Evolutionary conservation across 2,329 filamentous ascomycete genomes (phyloP), one percentile per base, ranked within the genome.

Genomic region (Capronia epimyces): DNA sequence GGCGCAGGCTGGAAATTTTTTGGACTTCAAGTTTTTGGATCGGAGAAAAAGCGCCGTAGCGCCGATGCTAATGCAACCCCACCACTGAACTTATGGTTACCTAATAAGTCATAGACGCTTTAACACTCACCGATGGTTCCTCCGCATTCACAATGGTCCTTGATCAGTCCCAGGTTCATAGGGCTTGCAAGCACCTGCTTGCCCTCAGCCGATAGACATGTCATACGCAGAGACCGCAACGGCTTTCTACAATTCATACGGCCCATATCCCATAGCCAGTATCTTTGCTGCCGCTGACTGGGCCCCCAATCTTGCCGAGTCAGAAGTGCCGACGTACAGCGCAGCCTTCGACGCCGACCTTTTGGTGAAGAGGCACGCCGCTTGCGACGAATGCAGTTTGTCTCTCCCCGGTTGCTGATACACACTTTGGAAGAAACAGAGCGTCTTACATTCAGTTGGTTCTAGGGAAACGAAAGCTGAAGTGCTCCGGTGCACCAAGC

Each of bases 341-440:
- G 52, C 53, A 15, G 52, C 54, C n/a, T 57, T 54, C 22, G 54
- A 60, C 27, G 22, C 46, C n/a, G 62, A 64, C 25, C 60, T 57
- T 42, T 52, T 56, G 16, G 54, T 63, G n/a, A 74, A 74, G 50
- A 65, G 67, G 59, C 72, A 74, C 63, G 65, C 72, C 31, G 72
- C 72, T 39, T 75, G 72, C 57, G 72, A 75, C 58, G 72, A 75
- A 56, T 75, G 72, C 58, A 67, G 72, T 75, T 68, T 56, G 71
- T 61, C 24, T 12, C 25, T 24, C 25, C 12, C n/a, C 16, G 39
- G 36, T 43, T 15, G n/a, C 45, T 37, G 46, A 5, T 27, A 27
- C 25, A n/a, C 24, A 40, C n/a, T 45, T 24, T 22, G 25, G 42
- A 27, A 10, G 6, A 5, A 27, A 27, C 25, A 27, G 25, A 27